Conservation (phyloP, 164 flowering plant genomes). For the Platanus orientalis region DNA sequence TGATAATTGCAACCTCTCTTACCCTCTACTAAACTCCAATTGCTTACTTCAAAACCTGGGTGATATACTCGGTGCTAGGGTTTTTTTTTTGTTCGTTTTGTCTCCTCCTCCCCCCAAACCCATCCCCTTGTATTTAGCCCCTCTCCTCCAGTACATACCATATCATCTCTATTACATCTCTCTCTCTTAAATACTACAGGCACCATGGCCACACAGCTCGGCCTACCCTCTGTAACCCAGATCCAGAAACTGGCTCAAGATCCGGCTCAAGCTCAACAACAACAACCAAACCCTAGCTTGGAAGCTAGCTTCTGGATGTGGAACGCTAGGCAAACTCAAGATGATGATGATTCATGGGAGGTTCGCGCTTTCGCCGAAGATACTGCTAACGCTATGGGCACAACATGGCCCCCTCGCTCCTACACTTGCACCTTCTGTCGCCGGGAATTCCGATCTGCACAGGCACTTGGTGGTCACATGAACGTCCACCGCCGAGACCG, state of each 20-base stretch:
- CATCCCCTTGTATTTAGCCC: conserved; percentile 22
- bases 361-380: conserved; percentile 81
- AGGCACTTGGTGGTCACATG: conserved; percentile 92
- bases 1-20: conserved; percentile 4
- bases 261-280: conserved; percentile 17
- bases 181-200: conserved; percentile 23
- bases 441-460: conserved; percentile 80
- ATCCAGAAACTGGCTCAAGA: conserved; percentile 26
- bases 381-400: conserved; percentile 47
- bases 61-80: conserved; percentile 35
- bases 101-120: conserved; percentile 18
- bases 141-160: conserved; percentile 10
- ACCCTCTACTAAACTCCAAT: conserved; percentile 30
- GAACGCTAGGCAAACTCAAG: conserved; percentile 33
- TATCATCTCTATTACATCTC: conserved; percentile 18
- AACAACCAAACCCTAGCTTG: conserved; percentile 19
- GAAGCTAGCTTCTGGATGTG: conserved; percentile 41
- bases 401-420: conserved; percentile 85
- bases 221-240: conserved; percentile 33
- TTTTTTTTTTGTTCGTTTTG: no score
- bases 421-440: conserved; percentile 77
- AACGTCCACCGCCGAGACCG: conserved; percentile 89
- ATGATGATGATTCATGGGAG: conserved; percentile 75
- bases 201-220: conserved; percentile 39
- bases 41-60: conserved; percentile 25